phyloP scores from a whole-genome alignment of 169 alveolate species.

The Cryptosporidium felis region DNA sequence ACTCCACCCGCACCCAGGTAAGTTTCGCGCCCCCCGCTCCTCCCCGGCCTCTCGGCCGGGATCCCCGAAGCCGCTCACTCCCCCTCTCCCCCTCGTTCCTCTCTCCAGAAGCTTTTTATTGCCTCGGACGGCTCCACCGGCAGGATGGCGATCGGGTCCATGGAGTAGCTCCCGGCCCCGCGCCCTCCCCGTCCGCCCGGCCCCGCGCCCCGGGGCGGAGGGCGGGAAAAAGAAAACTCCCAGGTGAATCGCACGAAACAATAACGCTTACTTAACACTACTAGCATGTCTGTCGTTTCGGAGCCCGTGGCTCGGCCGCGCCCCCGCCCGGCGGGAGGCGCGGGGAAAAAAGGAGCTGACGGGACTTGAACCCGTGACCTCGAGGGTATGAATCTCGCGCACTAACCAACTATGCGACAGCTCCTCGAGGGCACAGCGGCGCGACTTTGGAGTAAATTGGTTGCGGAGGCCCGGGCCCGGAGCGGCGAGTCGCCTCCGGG shows the following conservation, averaged over 20 bases:
- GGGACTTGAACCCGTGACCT: constrained; percentile 75
- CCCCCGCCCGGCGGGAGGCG: not conserved
- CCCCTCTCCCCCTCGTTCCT: not conserved
- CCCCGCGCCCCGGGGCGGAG: no score
- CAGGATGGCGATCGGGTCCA: constrained; percentile 37
- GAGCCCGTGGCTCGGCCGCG: no score
- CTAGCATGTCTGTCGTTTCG: not conserved
- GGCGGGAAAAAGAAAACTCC: not conserved
- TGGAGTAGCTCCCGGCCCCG: not conserved
- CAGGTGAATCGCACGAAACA: not conserved
- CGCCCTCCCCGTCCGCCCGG: no score
- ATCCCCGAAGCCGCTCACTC: no score
- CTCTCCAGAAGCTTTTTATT: constrained; percentile 6
- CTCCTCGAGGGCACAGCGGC: no score
- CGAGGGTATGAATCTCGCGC: constrained; percentile 75
- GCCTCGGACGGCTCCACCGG: constrained; percentile 34
- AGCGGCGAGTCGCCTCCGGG: not conserved
- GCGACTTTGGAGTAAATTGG: not conserved
- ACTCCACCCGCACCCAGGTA: constrained; percentile 11
- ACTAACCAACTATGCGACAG: constrained; percentile 74
- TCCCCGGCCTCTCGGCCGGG: no score
- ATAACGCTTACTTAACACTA: not conserved
- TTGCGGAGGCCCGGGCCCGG: no score
- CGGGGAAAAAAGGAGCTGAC: constrained; percentile 66
- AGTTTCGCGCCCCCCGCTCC: not conserved